Base-by-base conservation (phyloP, 495 filamentous ascomycete species). In the Diplogelasinospora grovesii region DNA sequence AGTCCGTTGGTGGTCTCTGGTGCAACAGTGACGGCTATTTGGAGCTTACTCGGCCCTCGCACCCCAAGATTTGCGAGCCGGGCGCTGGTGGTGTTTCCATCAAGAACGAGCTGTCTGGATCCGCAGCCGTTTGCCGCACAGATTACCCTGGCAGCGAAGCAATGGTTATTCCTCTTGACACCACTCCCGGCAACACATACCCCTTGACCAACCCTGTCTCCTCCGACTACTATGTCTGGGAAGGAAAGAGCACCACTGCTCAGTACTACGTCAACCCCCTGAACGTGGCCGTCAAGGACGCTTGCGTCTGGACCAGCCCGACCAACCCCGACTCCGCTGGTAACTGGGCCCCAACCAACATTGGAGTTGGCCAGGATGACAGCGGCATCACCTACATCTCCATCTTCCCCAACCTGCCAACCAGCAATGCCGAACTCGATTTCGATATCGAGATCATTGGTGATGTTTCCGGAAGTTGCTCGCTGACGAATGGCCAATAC, bases 181-280 rank as follows among this genome's bases (percentile, higher is more conserved):
- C 78, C 22, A 46, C 52, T 13, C 56, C 81, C 37, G 84, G 83
- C 28, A 50, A 57, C 8, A 68, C 59, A 8, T 70, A 72, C 43
- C 60, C 71, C 22, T 61, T 98, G 50, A 85, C 86, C 48, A 83
- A 82, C 70, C 86, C 92, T 21, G 63, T 83, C 39, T 75, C 79
- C 18, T 53, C 53, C 25, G 67, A 59, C 29, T 90, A 87, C 74
- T 98, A 85, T 74, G 57, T 66, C 32, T 93, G 86, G 82, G 43
- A 86, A 54, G 78, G 77, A 49, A 72, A 73, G 63, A 16, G 55
- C 14, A 97, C 92, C 36, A 89, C 84, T 22, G 89, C 89, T 32
- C 93, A 98, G 66, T 98, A 97, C 75, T 98, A 98, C 57, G 75
- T 96, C 68, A 97, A 97, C 77, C 81, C 81, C 48, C 68, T 72